Base-by-base conservation (phyloP, 768 basidiomycete species). In the Calocybe gangraenosa region DNA sequence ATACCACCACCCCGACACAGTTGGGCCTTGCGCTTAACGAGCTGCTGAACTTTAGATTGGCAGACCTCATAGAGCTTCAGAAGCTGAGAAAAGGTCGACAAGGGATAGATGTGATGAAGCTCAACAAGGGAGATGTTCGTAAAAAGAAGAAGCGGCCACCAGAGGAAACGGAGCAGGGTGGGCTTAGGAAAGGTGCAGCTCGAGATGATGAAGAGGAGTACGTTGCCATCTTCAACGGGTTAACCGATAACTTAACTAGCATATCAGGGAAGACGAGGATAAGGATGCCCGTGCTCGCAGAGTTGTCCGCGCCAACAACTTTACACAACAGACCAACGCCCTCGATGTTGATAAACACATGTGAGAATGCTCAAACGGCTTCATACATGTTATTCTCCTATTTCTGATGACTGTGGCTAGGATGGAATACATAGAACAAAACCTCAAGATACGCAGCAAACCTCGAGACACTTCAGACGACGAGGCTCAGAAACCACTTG, bases 331-430 rank as follows among this genome's bases (percentile, higher is more conserved):
- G 66, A 99, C 95, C 3, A 95, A 96, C 61, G 81, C 83, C 1
- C 75, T 97, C 17, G 95, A 97, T 60, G 93, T 96, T 19, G 95
- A 99, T 69, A 98, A 97, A 60, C 96, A 98, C 58, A 98, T 98
- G 95, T 93, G 46, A 89, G 69, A 11, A 36, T 25, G 18, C 19
- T 10, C 34, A 39, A 25, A 7, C 36, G n/a, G 11, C 17, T 33
- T 41, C 20, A 34, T 3, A 21, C n/a, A 28, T 31, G 15, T 23
- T 28, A 19, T 25, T 5, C 20, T 21, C 23, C 40, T 10, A 13
- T 21, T 36, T 6, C 11, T 8, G 18, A 13, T 44, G 38, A 10
- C 28, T 15, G 39, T 33, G 18, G 25, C 4, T 53, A 94, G 93
- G 95, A 92, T 97, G 88, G 91, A 87, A 1, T 98, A 95, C 59